Conservation (phyloP, 148 eudicot genomes). For the Linanthus parryae region DNA sequence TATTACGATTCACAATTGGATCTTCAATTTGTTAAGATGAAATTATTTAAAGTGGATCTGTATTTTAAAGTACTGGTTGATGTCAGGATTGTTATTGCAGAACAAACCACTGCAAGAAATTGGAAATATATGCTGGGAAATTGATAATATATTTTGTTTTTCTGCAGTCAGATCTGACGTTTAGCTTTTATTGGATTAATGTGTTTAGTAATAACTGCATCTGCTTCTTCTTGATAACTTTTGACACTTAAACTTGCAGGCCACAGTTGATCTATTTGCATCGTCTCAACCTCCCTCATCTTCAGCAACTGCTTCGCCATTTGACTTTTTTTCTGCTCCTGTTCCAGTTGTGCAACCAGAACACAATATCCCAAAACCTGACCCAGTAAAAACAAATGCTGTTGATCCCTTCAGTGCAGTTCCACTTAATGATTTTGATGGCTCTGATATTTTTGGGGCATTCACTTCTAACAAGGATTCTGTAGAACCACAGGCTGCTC, state of each 20-base stretch:
- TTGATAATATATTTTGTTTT: no score
- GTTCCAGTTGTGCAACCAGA: conserved; percentile 39
- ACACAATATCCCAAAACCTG: conserved; percentile 35
- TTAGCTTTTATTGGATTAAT: no score
- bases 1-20: no score
- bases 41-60: no score
- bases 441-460: conserved; percentile 62
- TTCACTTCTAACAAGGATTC: conserved; percentile 50
- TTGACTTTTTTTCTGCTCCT: conserved; percentile 71
- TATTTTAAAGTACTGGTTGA: no score
- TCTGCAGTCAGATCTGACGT: no score
- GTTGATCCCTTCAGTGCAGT: conserved; percentile 85
- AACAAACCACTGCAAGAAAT: no score
- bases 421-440: conserved; percentile 64
- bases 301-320: conserved; percentile 44
- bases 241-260: conserved; percentile 51
- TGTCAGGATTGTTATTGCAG: no score
- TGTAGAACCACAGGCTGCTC: conserved; percentile 27
- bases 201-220: no score
- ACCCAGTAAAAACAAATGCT: conserved; percentile 22
- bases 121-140: no score
- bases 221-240: no score
- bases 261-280: conserved; percentile 67
- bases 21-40: no score
- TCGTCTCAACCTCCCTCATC: conserved; percentile 46